Evolutionary conservation across 2,329 filamentous ascomycete species (phyloP), one percentile per base, ranked within the genome.

Genomic region (Penicillium sp.): DNA sequence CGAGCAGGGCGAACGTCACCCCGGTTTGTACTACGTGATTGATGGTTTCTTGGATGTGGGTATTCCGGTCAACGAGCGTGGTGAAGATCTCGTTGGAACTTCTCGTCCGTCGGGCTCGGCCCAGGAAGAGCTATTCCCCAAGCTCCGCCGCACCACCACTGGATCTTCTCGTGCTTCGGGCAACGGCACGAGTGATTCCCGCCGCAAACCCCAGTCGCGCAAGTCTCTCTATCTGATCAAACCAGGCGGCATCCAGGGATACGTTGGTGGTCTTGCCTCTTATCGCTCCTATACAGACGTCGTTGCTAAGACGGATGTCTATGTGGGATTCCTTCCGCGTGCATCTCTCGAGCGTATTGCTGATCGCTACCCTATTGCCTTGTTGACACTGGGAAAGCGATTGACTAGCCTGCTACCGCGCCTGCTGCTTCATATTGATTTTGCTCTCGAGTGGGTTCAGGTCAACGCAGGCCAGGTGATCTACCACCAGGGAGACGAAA

Each of bases 251-350:
- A 81, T 99, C 31, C 92, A 94, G 46, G 95, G 94, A 0, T 99
- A 99, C 64, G 85, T 97, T 28, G 92, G 94, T 5, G 94, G 91
- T 0, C 87, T 99, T 16, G 96, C 94, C 2, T 96, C 92, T 0
- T 96, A 96, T 68, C 81, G 94, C 24, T 99, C 94, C 0, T 96
- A 97, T 67, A 94, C 96, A 18, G 92, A 97, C 66, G 92, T 99
- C 1, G 88, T 92, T 33, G 95, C 94, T 3, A 97, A 97, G 74
- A 99, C 95, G 0, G 94, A 99, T 72, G 94, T 97, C 2, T 97
- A 96, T 64, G 94, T 99, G 13, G 94, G 94, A 1, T 99, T 99
- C 60, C 76, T 99, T 11, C 94, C 94, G 0, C 82, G 91, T 27
- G 81, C 85, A 0, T 89, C 91, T 0, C 79, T 99, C 25, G 94